These are phyloP conservation scores for Marasmius oreades DNA, from an alignment of 1,284 basidiomycete genomes.

Conservation along the genomic window DNA sequence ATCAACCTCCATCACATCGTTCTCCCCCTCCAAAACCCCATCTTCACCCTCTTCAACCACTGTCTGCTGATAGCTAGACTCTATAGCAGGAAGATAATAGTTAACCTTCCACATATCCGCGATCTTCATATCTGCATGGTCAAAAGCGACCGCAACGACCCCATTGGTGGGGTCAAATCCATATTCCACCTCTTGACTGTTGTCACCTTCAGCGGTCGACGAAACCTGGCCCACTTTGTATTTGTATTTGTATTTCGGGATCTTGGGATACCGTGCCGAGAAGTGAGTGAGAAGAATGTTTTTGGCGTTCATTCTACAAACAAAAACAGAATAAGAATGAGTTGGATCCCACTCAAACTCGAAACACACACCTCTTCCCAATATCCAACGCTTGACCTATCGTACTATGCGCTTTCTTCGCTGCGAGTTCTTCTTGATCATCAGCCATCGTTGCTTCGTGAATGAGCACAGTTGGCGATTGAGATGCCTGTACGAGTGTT, in stretches of 20 bases:
- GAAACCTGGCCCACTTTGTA: conserved; percentile 14
- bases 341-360: background rate
- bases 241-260: conserved; percentile 42
- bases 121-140: conserved; percentile 70
- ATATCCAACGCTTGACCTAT: conserved; percentile 84
- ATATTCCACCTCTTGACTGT: background rate
- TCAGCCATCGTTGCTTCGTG: conserved; percentile 93
- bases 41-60: conserved; percentile 52
- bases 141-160: conserved; percentile 74
- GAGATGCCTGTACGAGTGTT: conserved; percentile 64
- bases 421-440: conserved; percentile 70
- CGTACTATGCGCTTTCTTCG: conserved; percentile 83
- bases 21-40: conserved; percentile 26
- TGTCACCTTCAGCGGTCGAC: background rate
- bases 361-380: conserved; percentile 54
- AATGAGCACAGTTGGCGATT: conserved; percentile 78
- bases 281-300: conserved; percentile 92
- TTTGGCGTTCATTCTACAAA: conserved; percentile 73
- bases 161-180: conserved; percentile 32
- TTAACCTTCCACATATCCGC: conserved; percentile 82
- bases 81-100: conserved; percentile 69
- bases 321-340: background rate
- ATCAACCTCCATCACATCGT: background rate
- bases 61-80: conserved; percentile 60
- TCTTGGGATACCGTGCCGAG: conserved; percentile 89